Conservation (phyloP, 495 filamentous ascomycete species). For the Lasiosphaeriaceae sp. region DNA sequence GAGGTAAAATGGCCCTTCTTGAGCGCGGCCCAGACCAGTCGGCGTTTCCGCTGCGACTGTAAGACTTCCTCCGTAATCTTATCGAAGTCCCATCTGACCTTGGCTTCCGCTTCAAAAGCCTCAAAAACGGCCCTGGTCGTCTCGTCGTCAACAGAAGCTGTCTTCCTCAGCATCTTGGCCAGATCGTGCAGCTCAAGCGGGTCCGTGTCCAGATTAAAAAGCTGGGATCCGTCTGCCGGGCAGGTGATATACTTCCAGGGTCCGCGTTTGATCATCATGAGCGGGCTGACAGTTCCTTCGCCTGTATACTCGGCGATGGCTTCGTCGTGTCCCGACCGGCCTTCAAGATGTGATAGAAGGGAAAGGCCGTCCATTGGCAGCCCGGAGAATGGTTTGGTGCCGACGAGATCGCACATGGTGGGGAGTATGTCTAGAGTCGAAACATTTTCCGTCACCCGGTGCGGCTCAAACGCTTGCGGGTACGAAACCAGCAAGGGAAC, state of each 20-base stretch:
- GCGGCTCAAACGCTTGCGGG: constrained; percentile 63
- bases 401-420: constrained; percentile 77
- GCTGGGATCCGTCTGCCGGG: constrained; percentile 71
- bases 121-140: constrained; percentile 45
- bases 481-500: constrained; percentile 77
- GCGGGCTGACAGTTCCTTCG: constrained; percentile 77
- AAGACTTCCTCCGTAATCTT: constrained; percentile 66
- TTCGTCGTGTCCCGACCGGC: constrained; percentile 57
- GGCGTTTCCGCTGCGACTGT: constrained; percentile 64
- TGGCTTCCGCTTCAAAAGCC: constrained; percentile 62
- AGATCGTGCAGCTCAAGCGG: constrained; percentile 72
- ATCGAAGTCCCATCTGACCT: constrained; percentile 68
- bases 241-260: constrained; percentile 81
- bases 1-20: constrained; percentile 61
- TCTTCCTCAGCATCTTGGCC: constrained; percentile 35
- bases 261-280: constrained; percentile 88
- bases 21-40: constrained; percentile 70
- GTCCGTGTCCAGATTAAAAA: constrained; percentile 70
- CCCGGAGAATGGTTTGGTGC: constrained; percentile 54
- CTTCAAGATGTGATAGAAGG: constrained; percentile 66
- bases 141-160: constrained; percentile 19
- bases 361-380: constrained; percentile 77
- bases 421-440: constrained; percentile 83
- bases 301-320: constrained; percentile 87
- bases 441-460: constrained; percentile 68